Conservation (phyloP, 2,329 filamentous ascomycete genomes). For the Fusarium veterinarium region DNA sequence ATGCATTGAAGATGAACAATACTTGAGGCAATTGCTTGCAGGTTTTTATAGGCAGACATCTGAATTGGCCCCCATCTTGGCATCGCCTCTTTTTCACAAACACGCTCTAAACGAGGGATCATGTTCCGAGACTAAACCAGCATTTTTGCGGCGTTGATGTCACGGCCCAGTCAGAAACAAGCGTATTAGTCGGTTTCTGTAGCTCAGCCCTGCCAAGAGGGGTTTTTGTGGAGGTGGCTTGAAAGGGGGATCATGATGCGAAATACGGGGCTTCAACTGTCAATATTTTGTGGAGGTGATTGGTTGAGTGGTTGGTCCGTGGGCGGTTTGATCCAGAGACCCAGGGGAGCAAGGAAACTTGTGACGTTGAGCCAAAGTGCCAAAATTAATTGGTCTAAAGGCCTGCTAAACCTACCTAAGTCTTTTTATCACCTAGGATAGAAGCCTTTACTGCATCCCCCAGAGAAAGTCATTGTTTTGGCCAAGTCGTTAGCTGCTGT, state of each 20-base stretch:
- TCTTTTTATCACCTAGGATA: too few species aligned
- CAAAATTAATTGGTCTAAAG: too few species aligned
- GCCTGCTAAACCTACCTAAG: too few species aligned
- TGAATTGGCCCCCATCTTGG: neutral
- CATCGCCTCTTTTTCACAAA: neutral
- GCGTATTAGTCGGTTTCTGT: slow-evolving; percentile 34
- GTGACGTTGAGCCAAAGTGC: too few species aligned
- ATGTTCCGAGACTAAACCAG: slow-evolving; percentile 31
- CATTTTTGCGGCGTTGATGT: neutral
- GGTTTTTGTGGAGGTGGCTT: slow-evolving; percentile 21
- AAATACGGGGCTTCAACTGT: slow-evolving; percentile 2
- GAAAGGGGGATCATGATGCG: slow-evolving; percentile 2
- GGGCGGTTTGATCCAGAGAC: neutral
- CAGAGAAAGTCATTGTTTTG: too few species aligned
- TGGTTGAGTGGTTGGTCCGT: neutral
- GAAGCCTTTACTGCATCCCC: too few species aligned
- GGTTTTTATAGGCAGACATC: slow-evolving; percentile 12
- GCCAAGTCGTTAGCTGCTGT: too few species aligned
- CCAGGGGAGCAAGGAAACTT: too few species aligned
- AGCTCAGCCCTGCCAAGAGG: slow-evolving; percentile 28
- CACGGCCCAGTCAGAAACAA: neutral
- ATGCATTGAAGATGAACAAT: fast-evolving
- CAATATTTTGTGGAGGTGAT: neutral
- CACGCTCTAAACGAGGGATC: slow-evolving; percentile 12
- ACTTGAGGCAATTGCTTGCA: fast-evolving